Base-by-base conservation (phyloP, 2,329 filamentous ascomycete species). In the Aspergillus sp. region DNA sequence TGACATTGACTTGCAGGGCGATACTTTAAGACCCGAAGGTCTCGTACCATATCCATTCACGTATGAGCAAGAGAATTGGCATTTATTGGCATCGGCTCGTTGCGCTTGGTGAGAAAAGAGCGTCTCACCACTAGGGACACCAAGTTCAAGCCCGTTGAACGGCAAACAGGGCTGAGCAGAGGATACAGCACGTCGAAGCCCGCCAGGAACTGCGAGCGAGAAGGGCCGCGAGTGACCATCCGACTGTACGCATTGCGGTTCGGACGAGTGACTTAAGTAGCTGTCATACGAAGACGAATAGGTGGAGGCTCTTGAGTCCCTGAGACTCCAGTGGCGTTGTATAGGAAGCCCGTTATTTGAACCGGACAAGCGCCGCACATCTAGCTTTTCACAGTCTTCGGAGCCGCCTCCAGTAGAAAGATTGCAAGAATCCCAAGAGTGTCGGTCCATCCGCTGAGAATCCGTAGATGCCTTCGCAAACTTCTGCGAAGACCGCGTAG, bases 401-500 rank as follows among this genome's bases (percentile, higher is more conserved):
- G 45, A 34, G 32, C 46, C 43, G 46, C 38, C 2, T 7, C 36
- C 26, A 8, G 19, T 3, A 9, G 36, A 39, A 8, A 28, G 6
- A 6, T 39, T 39, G 36, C 36, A 8, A 39, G 36, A 39, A 12
- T 9, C 36, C 19, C 26, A 8, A 8, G 36, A 10, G 12, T 39
- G 36, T 8, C 36, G 38, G 40, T 32, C 41, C 6, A 57, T 62
- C 5, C 48, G 30, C 27, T 62, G 59, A 9, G 61, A 64, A 43
- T 58, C 61, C 12, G 59, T 45, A 2, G 61, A 63, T 1, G 42
- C 51, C 29, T 56, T 51, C 35, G 57, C 55, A 12, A 50, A 53
- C 33, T 52, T 58, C 12, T 56, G 59, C 35, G 57, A 42, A 7
- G 62, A 67, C 39, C 56, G 56, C 12, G 60, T 45, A 1, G 65